phyloP scores from a whole-genome alignment of 306 rosid species.

The Trifolium pratense region DNA sequence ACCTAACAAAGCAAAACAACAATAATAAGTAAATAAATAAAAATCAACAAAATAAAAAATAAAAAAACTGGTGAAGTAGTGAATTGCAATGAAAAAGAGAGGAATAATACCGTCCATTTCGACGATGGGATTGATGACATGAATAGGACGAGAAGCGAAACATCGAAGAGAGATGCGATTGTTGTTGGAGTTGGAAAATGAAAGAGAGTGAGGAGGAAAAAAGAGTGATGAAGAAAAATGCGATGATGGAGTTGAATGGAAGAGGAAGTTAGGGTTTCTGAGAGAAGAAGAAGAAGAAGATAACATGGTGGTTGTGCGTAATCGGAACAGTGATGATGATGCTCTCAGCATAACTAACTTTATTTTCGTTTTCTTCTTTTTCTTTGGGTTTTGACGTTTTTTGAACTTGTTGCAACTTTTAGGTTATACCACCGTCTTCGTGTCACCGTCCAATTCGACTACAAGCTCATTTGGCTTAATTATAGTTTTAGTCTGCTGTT shows the following conservation, averaged over 20 bases:
- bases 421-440: background rate
- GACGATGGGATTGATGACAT: constrained; percentile 80
- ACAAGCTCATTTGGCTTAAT: too few species aligned
- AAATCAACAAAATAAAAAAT: background rate
- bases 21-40: background rate
- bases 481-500: too few species aligned
- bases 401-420: background rate
- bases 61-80: background rate
- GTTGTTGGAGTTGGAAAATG: constrained; percentile 44
- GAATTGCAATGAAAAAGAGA: background rate
- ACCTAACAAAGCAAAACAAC: constrained; percentile 51
- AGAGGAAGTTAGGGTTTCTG: constrained; percentile 55
- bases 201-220: constrained; percentile 41
- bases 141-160: constrained; percentile 66
- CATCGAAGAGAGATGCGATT: constrained; percentile 61
- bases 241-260: constrained; percentile 32
- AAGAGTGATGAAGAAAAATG: constrained; percentile 31
- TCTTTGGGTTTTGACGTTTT: background rate
- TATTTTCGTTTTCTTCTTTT: background rate
- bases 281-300: constrained; percentile 48
- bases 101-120: constrained; percentile 87
- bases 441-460: background rate
- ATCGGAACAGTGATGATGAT: constrained; percentile 34
- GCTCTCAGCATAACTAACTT: constrained; percentile 51
- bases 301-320: constrained; percentile 49